phyloP scores from a whole-genome alignment of 164 flowering plant genomes.

The Vitis cinerea region DNA sequence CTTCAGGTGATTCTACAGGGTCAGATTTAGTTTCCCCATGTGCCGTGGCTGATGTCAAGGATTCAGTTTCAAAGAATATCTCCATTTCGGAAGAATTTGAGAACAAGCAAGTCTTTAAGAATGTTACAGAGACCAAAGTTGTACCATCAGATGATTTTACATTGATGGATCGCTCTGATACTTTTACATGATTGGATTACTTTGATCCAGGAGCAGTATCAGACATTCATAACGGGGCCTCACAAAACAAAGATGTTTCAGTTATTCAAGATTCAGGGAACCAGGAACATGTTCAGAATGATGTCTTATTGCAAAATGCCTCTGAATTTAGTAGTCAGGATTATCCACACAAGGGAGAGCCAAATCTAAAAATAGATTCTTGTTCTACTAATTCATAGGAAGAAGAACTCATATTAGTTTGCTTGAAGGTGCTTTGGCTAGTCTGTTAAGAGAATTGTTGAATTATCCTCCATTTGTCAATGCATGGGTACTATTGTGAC shows the following conservation, averaged over 20 bases:
- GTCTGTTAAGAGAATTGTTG: too few relatives aligned
- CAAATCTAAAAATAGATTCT: too few relatives aligned
- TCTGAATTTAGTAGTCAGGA: constrained; percentile 19
- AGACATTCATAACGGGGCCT: not conserved
- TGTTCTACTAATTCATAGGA: too few relatives aligned
- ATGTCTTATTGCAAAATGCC: constrained; percentile 12
- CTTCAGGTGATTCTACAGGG: constrained; percentile 20
- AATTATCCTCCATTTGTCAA: too few relatives aligned
- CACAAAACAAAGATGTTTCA: constrained; percentile 6
- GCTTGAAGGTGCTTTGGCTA: too few relatives aligned
- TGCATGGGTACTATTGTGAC: too few relatives aligned
- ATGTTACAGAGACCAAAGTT: constrained; percentile 13
- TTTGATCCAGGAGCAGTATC: constrained; percentile 11
- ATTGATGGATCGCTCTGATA: constrained; percentile 41
- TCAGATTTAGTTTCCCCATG: constrained; percentile 17
- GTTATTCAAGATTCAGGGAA: constrained; percentile 13
- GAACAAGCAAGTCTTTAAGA: constrained; percentile 15
- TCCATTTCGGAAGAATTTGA: constrained; percentile 17
- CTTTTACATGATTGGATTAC: constrained; percentile 15
- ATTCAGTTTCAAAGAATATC: constrained; percentile 19
- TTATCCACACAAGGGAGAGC: constrained; percentile 17
- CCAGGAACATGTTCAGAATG: constrained; percentile 13
- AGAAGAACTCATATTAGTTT: too few relatives aligned
- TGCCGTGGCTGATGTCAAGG: constrained; percentile 13
- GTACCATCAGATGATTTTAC: constrained; percentile 22